Evolutionary conservation across 129 eudicot genomes (phyloP).

Genomic region (Mikania micrantha): DNA sequence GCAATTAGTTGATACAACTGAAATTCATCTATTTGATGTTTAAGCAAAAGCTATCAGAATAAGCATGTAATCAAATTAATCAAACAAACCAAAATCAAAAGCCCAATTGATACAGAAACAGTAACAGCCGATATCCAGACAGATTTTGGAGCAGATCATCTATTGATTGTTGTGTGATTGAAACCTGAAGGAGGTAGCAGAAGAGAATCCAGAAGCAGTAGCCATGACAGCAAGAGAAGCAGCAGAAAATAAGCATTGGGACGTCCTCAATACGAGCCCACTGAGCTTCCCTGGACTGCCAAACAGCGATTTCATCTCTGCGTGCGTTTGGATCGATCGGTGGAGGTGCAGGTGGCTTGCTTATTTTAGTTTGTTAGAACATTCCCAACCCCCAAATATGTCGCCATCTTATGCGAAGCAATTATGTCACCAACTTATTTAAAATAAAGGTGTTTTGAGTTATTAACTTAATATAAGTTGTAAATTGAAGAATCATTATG

Average conservation of each 20-base stretch:
- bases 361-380: background rate
- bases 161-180: background rate
- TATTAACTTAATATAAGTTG: too few relatives aligned
- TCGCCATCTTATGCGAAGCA: conserved; percentile 14
- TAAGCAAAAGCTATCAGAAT: background rate
- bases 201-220: conserved; percentile 64
- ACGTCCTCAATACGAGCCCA: conserved; percentile 46
- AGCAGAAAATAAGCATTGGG: conserved; percentile 61
- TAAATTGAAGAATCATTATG: background rate
- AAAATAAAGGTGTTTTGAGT: too few relatives aligned
- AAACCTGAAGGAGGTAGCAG: conserved; percentile 63
- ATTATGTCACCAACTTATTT: conserved; percentile 14
- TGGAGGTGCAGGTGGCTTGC: background rate
- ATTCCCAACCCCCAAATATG: conserved; percentile 10
- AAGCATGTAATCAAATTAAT: background rate
- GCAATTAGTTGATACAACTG: background rate
- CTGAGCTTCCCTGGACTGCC: conserved; percentile 65
- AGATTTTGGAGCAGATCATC: background rate
- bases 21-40: background rate
- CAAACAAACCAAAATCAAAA: background rate
- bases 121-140: background rate
- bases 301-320: conserved; percentile 41
- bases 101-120: background rate
- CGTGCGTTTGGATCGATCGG: background rate
- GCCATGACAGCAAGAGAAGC: conserved; percentile 64